phyloP scores from a whole-genome alignment of 495 filamentous ascomycete genomes.

The Podospora australis region DNA sequence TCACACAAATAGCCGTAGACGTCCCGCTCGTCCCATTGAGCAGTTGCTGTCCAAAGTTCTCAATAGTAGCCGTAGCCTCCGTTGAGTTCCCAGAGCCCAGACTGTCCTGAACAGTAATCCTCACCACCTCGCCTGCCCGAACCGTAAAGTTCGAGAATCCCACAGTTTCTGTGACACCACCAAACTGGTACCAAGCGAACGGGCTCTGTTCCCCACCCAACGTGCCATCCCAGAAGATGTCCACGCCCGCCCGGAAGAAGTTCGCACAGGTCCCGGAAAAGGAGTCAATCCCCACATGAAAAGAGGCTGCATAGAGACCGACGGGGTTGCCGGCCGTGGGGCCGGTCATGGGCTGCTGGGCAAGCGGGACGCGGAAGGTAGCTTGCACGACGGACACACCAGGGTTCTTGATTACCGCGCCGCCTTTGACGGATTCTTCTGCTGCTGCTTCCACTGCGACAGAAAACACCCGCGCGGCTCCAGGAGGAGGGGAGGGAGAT shows the following conservation, averaged over 20 bases:
- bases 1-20: too few relatives aligned
- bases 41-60: slow-evolving; percentile 23
- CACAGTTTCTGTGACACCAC: not conserved
- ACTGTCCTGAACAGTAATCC: slow-evolving; percentile 4
- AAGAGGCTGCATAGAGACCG: slow-evolving; percentile 20
- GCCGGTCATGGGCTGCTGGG: slow-evolving; percentile 13
- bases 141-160: slow-evolving; percentile 16
- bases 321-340: slow-evolving; percentile 16
- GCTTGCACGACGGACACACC: not conserved
- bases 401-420: slow-evolving; percentile 8
- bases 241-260: slow-evolving; percentile 22
- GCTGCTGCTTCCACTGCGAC: not conserved
- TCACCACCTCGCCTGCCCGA: slow-evolving; percentile 13
- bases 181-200: slow-evolving; percentile 20
- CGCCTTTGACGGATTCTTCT: slow-evolving; percentile 15
- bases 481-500: not conserved
- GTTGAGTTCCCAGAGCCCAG: too few relatives aligned
- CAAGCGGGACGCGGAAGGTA: slow-evolving; percentile 16
- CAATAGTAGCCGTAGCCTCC: slow-evolving; percentile 5
- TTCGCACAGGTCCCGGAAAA: not conserved
- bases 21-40: too few relatives aligned
- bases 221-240: slow-evolving; percentile 22
- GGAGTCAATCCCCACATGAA: slow-evolving; percentile 24
- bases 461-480: not conserved
- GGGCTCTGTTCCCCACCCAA: slow-evolving; percentile 11